Percentiles rank a stretch among this genome's conserved stretches.
Conservation (phyloP, 2,329 filamentous ascomycete species). For the Bimuria novae-zelandiae region DNA sequence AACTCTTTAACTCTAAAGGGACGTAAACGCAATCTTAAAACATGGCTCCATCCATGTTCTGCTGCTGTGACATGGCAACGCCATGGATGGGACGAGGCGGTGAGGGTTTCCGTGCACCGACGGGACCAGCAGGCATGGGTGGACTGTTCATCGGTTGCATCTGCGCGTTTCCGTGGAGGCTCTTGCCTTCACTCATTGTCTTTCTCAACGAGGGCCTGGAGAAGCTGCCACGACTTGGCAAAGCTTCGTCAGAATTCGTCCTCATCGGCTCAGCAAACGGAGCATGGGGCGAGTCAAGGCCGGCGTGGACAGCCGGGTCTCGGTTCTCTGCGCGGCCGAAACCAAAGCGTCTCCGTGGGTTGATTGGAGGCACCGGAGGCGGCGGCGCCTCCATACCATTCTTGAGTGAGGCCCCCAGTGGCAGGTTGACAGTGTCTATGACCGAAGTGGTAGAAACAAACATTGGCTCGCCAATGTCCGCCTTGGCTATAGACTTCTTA, state of each 20-base stretch:
- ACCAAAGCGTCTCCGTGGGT: constrained; percentile 59
- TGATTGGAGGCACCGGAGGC: constrained; percentile 63
- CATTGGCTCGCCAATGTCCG: constrained; percentile 65
- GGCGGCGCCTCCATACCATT: constrained; percentile 52
- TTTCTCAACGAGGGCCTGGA: constrained; percentile 52
- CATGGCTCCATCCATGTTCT: constrained; percentile 43
- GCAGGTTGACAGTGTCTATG: constrained; percentile 62
- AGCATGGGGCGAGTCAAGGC: constrained; percentile 37
- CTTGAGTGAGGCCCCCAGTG: constrained; percentile 58
- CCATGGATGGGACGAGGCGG: constrained; percentile 35
- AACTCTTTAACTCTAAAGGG: not conserved
- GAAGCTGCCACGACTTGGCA: constrained; percentile 41
- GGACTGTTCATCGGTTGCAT: constrained; percentile 25
- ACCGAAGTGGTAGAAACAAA: constrained; percentile 61
- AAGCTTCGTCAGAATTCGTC: constrained; percentile 51
- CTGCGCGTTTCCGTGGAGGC: constrained; percentile 47
- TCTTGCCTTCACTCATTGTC: constrained; percentile 56
- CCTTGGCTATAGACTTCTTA: constrained; percentile 64
- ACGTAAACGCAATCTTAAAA: constrained; percentile 25
- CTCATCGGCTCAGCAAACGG: constrained; percentile 42
- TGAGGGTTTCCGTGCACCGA: constrained; percentile 33
- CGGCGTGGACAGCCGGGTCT: constrained; percentile 47
- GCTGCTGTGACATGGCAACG: constrained; percentile 26
- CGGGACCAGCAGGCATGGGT: constrained; percentile 33
- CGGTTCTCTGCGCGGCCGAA: constrained; percentile 46